Evolutionary conservation across 371 early-diverging fungal genomes (phyloP).

Genomic region (Dichotomocladium elegans): DNA sequence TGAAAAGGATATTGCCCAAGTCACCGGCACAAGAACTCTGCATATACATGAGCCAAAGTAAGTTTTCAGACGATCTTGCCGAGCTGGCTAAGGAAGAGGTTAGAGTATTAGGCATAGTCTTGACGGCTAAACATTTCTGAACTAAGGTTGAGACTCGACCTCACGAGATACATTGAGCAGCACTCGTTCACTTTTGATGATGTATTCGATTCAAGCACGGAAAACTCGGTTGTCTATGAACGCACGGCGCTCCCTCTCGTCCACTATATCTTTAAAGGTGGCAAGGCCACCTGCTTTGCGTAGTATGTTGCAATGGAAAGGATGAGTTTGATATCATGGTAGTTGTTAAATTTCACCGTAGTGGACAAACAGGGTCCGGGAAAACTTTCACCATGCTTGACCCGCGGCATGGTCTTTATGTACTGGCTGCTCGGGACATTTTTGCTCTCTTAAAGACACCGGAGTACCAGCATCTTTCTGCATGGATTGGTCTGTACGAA

Average conservation of each 20-base stretch:
- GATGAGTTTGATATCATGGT: background rate
- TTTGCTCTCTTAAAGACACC: slow-evolving; percentile 72
- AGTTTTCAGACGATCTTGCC: slow-evolving; percentile 11
- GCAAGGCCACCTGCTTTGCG: slow-evolving; percentile 98
- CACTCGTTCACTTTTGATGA: slow-evolving; percentile 96
- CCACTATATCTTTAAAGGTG: slow-evolving; percentile 90
- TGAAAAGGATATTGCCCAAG: slow-evolving; percentile 81
- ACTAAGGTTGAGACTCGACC: slow-evolving; percentile 88
- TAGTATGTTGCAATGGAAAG: slow-evolving; percentile 61
- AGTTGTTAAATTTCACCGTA: slow-evolving; percentile 8
- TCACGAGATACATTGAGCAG: slow-evolving; percentile 92
- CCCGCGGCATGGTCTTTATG: slow-evolving; percentile 80
- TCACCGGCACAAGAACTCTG: slow-evolving; percentile 61
- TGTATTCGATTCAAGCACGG: slow-evolving; percentile 81
- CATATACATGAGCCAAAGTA: slow-evolving; percentile 90
- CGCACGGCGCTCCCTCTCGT: slow-evolving; percentile 93
- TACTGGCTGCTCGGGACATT: slow-evolving; percentile 89
- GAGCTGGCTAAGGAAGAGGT: background rate
- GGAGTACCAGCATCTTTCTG: slow-evolving; percentile 71
- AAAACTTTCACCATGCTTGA: slow-evolving; percentile 99
- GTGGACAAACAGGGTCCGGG: slow-evolving; percentile 95
- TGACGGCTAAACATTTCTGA: too few species aligned
- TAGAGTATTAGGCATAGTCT: too few species aligned
- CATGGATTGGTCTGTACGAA: slow-evolving; percentile 92
- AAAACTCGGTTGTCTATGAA: slow-evolving; percentile 83